These are phyloP conservation scores for Boletus tylopilopsis DNA, from an alignment of 768 basidiomycete species.

Conservation along the genomic window DNA sequence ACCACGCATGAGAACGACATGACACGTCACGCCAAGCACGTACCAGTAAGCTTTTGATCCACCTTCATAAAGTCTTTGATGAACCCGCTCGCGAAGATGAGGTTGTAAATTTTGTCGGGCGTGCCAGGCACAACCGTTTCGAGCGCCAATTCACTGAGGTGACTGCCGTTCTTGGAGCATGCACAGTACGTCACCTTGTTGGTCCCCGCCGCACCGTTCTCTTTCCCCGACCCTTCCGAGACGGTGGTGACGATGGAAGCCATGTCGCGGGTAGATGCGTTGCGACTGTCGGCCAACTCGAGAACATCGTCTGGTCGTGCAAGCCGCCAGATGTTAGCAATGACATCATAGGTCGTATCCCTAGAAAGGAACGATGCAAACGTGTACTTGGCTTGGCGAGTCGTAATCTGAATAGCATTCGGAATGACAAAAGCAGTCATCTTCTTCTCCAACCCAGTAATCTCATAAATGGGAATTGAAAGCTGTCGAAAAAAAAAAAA, in stretches of 20 bases:
- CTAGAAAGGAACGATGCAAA: slow-evolving; percentile 96
- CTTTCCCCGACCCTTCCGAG: slow-evolving; percentile 15
- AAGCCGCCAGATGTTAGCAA: slow-evolving; percentile 93
- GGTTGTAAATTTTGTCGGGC: slow-evolving; percentile 91
- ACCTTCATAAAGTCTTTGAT: slow-evolving; percentile 89
- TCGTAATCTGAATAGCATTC: slow-evolving; percentile 90
- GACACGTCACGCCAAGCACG: slow-evolving; percentile 20
- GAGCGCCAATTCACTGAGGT: slow-evolving; percentile 71
- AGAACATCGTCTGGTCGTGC: slow-evolving; percentile 64
- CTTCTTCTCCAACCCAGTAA: slow-evolving; percentile 85
- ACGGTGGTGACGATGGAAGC: slow-evolving; percentile 13
- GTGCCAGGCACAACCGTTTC: slow-evolving; percentile 82
- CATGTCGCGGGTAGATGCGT: slow-evolving; percentile 17
- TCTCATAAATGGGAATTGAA: slow-evolving; percentile 83
- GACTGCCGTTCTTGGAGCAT: slow-evolving; percentile 67
- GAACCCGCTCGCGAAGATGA: slow-evolving; percentile 95
- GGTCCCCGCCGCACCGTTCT: slow-evolving; percentile 5
- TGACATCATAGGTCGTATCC: slow-evolving; percentile 95
- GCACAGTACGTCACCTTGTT: slow-evolving; percentile 67
- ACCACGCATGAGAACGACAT: not conserved
- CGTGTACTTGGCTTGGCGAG: slow-evolving; percentile 78
- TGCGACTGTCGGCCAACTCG: slow-evolving; percentile 20
- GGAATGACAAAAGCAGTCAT: slow-evolving; percentile 99
- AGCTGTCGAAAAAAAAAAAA: slow-evolving; percentile 44
- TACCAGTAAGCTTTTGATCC: slow-evolving; percentile 87